A percentile compares a stretch with the other conserved stretches of the same genome.
Evolutionary conservation across 2,329 filamentous ascomycete species (phyloP).

Genomic region (Colletotrichum costaricense): DNA sequence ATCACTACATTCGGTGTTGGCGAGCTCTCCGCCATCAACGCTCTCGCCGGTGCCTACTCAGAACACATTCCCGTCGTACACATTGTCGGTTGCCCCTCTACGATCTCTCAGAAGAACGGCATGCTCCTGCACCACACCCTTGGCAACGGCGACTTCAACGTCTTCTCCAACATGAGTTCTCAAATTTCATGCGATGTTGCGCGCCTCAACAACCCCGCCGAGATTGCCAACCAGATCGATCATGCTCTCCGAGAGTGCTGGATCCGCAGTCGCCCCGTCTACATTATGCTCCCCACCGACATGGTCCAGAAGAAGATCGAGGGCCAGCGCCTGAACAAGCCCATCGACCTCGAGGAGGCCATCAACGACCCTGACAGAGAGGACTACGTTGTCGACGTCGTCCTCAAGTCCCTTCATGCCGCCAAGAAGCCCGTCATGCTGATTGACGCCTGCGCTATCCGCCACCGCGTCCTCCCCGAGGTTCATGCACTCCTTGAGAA

Average conservation of each 20-base stretch:
- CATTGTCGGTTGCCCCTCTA: conserved; percentile 68
- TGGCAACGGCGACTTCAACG: conserved; percentile 83
- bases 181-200: conserved; percentile 78
- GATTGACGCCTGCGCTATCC: conserved; percentile 85
- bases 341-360: conserved; percentile 74
- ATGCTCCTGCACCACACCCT: conserved; percentile 75
- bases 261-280: conserved; percentile 80
- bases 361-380: conserved; percentile 78
- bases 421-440: conserved; percentile 83
- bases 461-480: conserved; percentile 79
- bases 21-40: conserved; percentile 79
- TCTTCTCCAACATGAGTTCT: conserved; percentile 83
- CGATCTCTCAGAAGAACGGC: conserved; percentile 58
- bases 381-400: conserved; percentile 83
- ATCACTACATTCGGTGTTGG: conserved; percentile 83
- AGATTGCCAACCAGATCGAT: conserved; percentile 82
- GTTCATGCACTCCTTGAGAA: conserved; percentile 79
- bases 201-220: conserved; percentile 75
- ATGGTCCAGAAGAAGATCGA: conserved; percentile 83
- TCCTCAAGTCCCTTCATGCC: conserved; percentile 77
- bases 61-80: conserved; percentile 80
- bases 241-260: conserved; percentile 80
- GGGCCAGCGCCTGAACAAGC: conserved; percentile 75
- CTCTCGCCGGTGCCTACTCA: conserved; percentile 78
- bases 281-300: conserved; percentile 85